Evolutionary conservation across 2,329 filamentous ascomycete genomes (phyloP), one percentile per base, ranked within the genome.

Genomic region (Calonectria crousiana): DNA sequence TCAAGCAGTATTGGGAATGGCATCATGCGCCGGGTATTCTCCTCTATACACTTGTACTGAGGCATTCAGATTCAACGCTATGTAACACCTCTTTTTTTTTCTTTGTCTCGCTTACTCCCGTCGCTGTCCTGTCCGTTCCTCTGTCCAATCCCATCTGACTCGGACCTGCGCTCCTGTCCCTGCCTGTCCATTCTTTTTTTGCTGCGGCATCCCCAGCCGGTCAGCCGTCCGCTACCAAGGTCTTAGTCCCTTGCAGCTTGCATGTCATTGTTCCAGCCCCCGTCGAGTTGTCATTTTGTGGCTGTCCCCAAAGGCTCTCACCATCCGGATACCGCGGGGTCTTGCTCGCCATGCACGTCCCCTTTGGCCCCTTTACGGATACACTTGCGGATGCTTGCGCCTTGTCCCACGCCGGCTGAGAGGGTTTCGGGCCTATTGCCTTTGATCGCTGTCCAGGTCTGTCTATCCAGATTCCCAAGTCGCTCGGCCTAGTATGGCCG

Each of bases 211-310:
- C 78, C 71, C 74, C 74, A 26, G 58, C 67, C 74, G 69, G 47
- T 51, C 36, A 69, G 71, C 68, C 72, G 41, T 66, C 68, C 69
- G 56, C 67, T 64, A 75, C 66, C 68, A 66, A 72, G 72, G 69
- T 32, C 65, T 56, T 73, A 66, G 74, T 75, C 72, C 79, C 78
- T 81, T 80, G 76, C 77, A 81, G 79, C 71, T 73, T 81, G 79
- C 79, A 78, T 77, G 62, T 56, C 60, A 75, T 69, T 44, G 75
- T 75, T 75, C 32, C 49, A 71, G 41, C 30, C 30, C 65, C 65
- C 8, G 53, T 62, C 69, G 74, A 68, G 74, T 74, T 71, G 73
- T 51, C 58, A 60, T 52, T 20, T 41, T 44, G 62, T 34, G 52
- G 20, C 58, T 26, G 58, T 41, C 71, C 71, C 23, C 34, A 53